Conservation (phyloP, 108 stramenopile genomes). For the Cyclotella sp. region DNA sequence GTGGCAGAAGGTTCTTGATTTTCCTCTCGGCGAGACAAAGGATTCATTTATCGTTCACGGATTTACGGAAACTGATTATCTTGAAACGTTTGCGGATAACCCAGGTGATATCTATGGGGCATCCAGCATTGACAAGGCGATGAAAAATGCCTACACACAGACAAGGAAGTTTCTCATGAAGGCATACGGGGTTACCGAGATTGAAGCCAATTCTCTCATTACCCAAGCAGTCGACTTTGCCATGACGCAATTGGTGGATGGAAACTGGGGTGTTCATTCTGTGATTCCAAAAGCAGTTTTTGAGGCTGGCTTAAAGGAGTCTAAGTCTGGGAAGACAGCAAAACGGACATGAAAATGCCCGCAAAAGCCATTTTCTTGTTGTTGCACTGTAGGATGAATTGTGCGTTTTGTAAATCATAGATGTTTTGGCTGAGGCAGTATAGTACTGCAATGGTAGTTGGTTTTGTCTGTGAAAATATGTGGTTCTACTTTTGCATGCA, state of each 20-base stretch:
- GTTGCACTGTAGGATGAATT: neutral
- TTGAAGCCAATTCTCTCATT: slow-evolving; percentile 44
- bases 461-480: no score
- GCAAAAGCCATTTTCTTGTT: neutral
- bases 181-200: slow-evolving; percentile 42
- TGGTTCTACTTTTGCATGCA: no score
- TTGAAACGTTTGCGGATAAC: slow-evolving; percentile 41
- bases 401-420: no score
- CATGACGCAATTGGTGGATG: slow-evolving; percentile 57
- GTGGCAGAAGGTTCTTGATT: slow-evolving; percentile 40
- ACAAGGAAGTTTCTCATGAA: slow-evolving; percentile 59
- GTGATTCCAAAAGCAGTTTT: slow-evolving; percentile 51
- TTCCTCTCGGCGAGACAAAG: slow-evolving; percentile 53
- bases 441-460: no score
- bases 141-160: slow-evolving; percentile 55
- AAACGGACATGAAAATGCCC: neutral
- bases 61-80: slow-evolving; percentile 54
- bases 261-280: slow-evolving; percentile 59
- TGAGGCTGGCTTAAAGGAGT: slow-evolving; percentile 1
- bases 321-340: neutral
- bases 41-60: slow-evolving; percentile 53
- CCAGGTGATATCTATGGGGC: slow-evolving; percentile 46
- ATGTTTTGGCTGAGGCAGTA: no score
- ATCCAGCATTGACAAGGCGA: slow-evolving; percentile 52
- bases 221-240: slow-evolving; percentile 50